Base-by-base conservation (phyloP, 108 stramenopile genomes). In the Fragilaria crotonensis region DNA sequence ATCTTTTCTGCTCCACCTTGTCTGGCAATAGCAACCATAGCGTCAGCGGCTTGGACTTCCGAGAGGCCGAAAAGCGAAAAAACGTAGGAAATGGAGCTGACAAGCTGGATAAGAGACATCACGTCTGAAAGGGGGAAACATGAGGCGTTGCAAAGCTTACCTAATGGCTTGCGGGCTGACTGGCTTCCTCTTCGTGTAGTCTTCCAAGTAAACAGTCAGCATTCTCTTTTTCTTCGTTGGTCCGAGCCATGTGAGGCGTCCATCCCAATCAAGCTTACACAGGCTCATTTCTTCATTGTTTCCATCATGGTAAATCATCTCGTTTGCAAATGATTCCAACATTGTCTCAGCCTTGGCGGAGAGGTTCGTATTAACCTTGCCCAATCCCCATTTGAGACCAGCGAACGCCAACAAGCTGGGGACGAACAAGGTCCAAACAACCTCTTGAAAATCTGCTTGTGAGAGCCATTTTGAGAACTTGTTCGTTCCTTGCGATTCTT, bases 221-320 rank as follows among this genome's bases (percentile, higher is more conserved):
- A 82, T 82, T 20, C 48, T 47, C n/a, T 70, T 48, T 29, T 45
- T 62, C 52, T 77, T 67, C 19, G 33, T 45, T 57, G 86, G 60
- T 70, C 84, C 59, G 70, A 85, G 54, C 57, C 46, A 73, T 29
- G 79, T 58, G 54, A 94, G 54, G 55, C 89, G 84, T 61, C 72
- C 75, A 47, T 52, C 78, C 67, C 81, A 89, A 36, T 84, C 81
- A 31, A 67, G 59, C 54, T 71, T 61, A 25, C 83, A 81, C 41
- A 82, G 26, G 48, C 76, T 72, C 87, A 94, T 85, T 62, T 86
- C 81, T 59, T 90, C 85, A 27, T 73, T 75, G 49, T 89, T 78
- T 14, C 84, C 86, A 45, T 81, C 84, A 45, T 90, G 87, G 64
- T 87, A 87, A 14, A 85, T 63, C 73, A 94, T 90, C 64, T 90